Base-by-base conservation (phyloP, 2,329 filamentous ascomycete genomes). In the Penicillium concentricum region DNA sequence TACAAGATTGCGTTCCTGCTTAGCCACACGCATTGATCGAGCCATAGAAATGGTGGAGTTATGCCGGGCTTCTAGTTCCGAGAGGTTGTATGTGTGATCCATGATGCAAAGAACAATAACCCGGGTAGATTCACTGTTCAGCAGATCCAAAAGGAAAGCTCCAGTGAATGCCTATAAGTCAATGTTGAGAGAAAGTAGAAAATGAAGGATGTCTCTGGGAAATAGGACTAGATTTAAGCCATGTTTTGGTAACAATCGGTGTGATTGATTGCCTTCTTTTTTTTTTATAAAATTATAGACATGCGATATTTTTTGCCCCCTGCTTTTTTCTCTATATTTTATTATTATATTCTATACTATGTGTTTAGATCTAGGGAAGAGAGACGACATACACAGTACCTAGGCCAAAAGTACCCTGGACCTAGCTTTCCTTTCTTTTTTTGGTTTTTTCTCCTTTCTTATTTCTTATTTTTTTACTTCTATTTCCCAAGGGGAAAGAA, bases 221-320 rank as follows among this genome's bases (percentile, higher is more conserved):
- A 55, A 61, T 61, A 67, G 67, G 64, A 63, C 64, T 62, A 67
- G 64, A 68, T 70, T 71, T 71, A 71, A 70, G 62, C 64, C 67
- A 67, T 68, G 66, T 68, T 69, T 62, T 61, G 58, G 61, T 62
- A 61, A 62, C 60, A 61, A 68, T 65, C 61, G 52, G 57, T 58
- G 55, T 67, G 65, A 67, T 67, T 65, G 62, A 59, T 54, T 61
- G 56, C 59, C 44, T 60, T 56, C 47, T 37, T 45, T 47, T 59
- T 55, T 41, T 60, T 56, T 45, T 28, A 38, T 58, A 48, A n/a
- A 28, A 44, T 35, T 43, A 24, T 45, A 32, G 12, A 32, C 16
- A 44, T 15, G 22, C 28, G 20, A 34, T 46, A 32, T 32, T 44
- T 51, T 51, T 35, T 32, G 18, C 38, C 38, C 48, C 49, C 38